Conservation (phyloP, 768 basidiomycete genomes). For the Russula earlei region DNA sequence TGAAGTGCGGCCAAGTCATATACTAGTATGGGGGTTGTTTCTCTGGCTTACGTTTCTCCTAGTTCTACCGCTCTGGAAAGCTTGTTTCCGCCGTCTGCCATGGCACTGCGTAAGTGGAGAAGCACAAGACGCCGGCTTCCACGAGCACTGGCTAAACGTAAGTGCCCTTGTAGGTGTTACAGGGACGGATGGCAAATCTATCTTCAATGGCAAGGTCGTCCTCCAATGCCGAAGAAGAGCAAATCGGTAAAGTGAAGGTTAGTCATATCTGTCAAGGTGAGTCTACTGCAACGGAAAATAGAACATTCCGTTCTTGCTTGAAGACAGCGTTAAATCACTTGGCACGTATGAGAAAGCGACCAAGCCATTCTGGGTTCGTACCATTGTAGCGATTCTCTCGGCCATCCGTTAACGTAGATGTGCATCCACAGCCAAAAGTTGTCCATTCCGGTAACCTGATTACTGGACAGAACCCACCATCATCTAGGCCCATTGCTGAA, state of each 20-base stretch:
- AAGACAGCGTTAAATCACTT: constrained; percentile 50
- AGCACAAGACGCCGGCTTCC: neutral
- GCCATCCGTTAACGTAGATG: neutral
- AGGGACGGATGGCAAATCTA: constrained; percentile 48
- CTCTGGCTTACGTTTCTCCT: neutral
- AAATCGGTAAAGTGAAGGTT: constrained; percentile 37
- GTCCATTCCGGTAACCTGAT: constrained; percentile 49
- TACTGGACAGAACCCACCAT: constrained; percentile 71
- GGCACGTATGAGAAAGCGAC: constrained; percentile 55
- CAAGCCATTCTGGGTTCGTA: constrained; percentile 43
- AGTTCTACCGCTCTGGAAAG: constrained; percentile 66
- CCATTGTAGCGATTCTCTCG: constrained; percentile 23
- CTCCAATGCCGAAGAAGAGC: constrained; percentile 59
- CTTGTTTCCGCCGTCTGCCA: constrained; percentile 70
- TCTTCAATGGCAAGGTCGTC: constrained; percentile 46
- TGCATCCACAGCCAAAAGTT: constrained; percentile 32
- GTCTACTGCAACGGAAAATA: constrained; percentile 18
- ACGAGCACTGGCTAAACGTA: neutral
- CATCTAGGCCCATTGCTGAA: constrained; percentile 46
- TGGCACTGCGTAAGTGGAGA: constrained; percentile 53
- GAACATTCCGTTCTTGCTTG: constrained; percentile 64
- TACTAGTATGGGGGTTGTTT: neutral
- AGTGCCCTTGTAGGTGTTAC: constrained; percentile 51
- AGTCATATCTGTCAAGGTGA: constrained; percentile 1
- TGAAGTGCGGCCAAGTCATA: constrained; percentile 29